phyloP scores from a whole-genome alignment of 202 grass and related monocot species.

The Hordeum pubiflorum region DNA sequence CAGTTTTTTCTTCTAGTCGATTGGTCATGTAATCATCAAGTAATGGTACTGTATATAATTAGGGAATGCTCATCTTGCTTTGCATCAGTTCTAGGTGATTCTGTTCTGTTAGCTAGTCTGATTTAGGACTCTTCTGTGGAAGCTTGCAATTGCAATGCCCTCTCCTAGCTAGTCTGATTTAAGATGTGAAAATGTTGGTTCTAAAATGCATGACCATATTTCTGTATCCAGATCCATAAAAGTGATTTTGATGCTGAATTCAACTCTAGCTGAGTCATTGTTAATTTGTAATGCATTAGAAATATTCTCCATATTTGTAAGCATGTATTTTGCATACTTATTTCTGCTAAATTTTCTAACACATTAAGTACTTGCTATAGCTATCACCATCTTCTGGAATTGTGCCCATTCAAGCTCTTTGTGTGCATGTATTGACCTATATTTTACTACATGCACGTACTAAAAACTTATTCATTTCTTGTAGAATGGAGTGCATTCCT shows the following conservation, averaged over 20 bases:
- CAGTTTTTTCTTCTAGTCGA: neutral
- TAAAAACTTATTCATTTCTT: constrained; percentile 20
- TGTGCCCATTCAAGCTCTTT: neutral
- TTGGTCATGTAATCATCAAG: neutral
- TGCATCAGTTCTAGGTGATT: neutral
- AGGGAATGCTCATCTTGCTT: neutral
- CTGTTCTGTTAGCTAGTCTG: neutral
- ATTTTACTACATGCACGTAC: neutral
- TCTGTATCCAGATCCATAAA: neutral
- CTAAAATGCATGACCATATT: neutral
- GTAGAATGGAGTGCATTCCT: constrained; percentile 64
- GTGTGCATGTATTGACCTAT: neutral
- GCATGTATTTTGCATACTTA: neutral
- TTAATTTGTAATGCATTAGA: neutral
- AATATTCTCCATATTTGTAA: neutral
- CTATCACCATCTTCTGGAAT: neutral
- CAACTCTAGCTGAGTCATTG: neutral
- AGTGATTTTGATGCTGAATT: neutral
- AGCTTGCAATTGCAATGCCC: neutral
- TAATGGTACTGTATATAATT: neutral
- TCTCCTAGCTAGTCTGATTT: neutral
- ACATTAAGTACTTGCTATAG: neutral
- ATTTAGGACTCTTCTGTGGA: neutral
- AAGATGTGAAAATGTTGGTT: neutral
- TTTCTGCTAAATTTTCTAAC: neutral